These are phyloP conservation scores for Populus tomentosa DNA, from an alignment of 441 rosid genomes.

Conservation along the genomic window DNA sequence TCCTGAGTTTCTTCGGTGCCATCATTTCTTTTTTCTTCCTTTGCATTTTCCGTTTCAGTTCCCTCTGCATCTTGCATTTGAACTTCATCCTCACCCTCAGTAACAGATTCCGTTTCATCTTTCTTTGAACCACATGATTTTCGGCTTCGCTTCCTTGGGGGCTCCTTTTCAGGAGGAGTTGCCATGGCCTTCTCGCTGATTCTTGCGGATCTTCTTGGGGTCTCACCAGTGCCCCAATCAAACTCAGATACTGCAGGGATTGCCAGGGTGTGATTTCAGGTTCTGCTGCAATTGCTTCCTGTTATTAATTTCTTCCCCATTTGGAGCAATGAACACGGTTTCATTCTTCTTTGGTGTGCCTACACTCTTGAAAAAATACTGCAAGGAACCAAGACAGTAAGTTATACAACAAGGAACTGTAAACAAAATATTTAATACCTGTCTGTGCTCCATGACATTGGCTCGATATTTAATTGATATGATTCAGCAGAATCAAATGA, in stretches of 20 bases:
- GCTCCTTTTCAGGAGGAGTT: constrained; percentile 72
- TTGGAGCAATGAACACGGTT: constrained; percentile 78
- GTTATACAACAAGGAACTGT: no score
- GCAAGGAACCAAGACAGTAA: no score
- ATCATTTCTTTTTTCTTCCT: constrained; percentile 22
- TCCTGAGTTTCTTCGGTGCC: constrained; percentile 10
- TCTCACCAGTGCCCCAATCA: constrained; percentile 92
- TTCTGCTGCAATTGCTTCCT: constrained; percentile 81
- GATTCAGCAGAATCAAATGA: no score
- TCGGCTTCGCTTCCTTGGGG: constrained; percentile 67
- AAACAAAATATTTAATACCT: no score
- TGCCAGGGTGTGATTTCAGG: constrained; percentile 77
- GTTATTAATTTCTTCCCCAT: constrained; percentile 72
- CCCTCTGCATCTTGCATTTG: constrained; percentile 34
- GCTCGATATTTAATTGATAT: no score
- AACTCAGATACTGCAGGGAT: constrained; percentile 59
- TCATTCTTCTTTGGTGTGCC: constrained; percentile 71
- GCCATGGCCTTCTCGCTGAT: constrained; percentile 73
- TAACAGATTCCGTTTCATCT: constrained; percentile 44
- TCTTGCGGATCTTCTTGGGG: constrained; percentile 91
- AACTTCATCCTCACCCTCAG: constrained; percentile 39
- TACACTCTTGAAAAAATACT: constrained; percentile 43
- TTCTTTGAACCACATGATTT: constrained; percentile 59
- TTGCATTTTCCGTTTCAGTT: constrained; percentile 21
- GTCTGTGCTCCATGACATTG: no score